Evolutionary conservation across 2,329 filamentous ascomycete genomes (phyloP).

Genomic region (Aschersonia sp.): DNA sequence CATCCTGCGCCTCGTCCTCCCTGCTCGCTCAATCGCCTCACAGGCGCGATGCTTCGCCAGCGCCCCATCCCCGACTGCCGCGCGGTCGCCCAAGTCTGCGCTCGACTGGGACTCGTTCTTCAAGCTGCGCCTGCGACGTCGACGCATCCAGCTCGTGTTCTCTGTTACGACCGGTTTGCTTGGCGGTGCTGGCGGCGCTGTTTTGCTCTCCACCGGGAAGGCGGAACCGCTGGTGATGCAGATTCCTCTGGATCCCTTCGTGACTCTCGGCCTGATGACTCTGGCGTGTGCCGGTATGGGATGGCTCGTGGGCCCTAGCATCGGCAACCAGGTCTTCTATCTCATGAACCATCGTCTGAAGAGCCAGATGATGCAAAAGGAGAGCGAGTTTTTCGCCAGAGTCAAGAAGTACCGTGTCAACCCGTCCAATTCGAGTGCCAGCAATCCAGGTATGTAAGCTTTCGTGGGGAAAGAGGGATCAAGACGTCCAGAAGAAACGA

Average conservation of each 20-base stretch:
- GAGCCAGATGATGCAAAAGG: constrained; percentile 69
- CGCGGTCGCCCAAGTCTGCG: constrained; percentile 1
- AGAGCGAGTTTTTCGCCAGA: constrained; percentile 82
- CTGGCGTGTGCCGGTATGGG: constrained; percentile 65
- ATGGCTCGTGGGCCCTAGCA: constrained; percentile 74
- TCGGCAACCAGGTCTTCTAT: constrained; percentile 73
- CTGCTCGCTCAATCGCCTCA: background rate
- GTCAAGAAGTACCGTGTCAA: constrained; percentile 90
- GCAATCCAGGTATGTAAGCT: constrained; percentile 54
- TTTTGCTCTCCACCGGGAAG: constrained; percentile 55
- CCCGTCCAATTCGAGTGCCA: constrained; percentile 72
- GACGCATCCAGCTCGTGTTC: constrained; percentile 69
- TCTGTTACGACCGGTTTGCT: constrained; percentile 51
- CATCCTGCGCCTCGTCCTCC: background rate
- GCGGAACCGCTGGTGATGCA: constrained; percentile 57
- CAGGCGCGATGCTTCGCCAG: constrained; percentile 6
- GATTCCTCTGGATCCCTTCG: constrained; percentile 75
- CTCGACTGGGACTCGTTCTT: constrained; percentile 91
- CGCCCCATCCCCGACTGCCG: background rate
- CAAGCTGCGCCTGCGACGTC: constrained; percentile 70
- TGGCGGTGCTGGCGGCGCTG: constrained; percentile 46
- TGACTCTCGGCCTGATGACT: constrained; percentile 71
- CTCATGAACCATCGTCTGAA: constrained; percentile 57
- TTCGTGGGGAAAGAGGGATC: background rate
- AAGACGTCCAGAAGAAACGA: background rate